phyloP scores from a whole-genome alignment of 164 flowering plant genomes.

The Echeveria elegans region DNA sequence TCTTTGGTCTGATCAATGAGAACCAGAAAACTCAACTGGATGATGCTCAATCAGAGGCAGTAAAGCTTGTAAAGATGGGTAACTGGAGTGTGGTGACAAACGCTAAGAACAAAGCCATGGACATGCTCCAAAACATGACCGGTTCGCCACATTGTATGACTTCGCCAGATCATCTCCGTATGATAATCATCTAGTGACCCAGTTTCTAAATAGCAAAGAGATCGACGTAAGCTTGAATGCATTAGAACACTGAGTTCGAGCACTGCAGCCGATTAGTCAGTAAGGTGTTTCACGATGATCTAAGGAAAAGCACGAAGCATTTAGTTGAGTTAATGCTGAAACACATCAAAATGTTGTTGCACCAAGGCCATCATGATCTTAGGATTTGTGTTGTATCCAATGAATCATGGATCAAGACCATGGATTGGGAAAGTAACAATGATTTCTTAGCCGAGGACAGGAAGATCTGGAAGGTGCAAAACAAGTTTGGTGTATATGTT shows the following conservation, averaged over 20 bases:
- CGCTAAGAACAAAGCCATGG: slow-evolving; percentile 27
- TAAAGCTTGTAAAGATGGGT: slow-evolving; percentile 14
- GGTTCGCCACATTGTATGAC: slow-evolving; percentile 51
- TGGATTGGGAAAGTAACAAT: slow-evolving; percentile 55
- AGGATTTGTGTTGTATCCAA: slow-evolving; percentile 58
- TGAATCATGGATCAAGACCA: slow-evolving; percentile 57
- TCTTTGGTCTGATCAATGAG: slow-evolving; percentile 51
- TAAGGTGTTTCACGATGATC: slow-evolving; percentile 48
- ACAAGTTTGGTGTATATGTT: slow-evolving; percentile 58
- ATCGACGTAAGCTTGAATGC: slow-evolving; percentile 46
- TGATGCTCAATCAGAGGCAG: slow-evolving; percentile 22
- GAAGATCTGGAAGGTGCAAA: slow-evolving; percentile 56
- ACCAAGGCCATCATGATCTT: slow-evolving; percentile 50
- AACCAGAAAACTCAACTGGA: slow-evolving; percentile 42
- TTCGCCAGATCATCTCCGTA: slow-evolving; percentile 33
- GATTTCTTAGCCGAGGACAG: slow-evolving; percentile 45
- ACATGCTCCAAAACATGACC: slow-evolving; percentile 30
- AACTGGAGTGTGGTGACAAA: slow-evolving; percentile 43
- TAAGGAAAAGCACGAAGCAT: slow-evolving; percentile 71
- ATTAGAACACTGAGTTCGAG: slow-evolving; percentile 28
- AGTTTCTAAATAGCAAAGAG: slow-evolving; percentile 25
- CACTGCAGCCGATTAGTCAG: slow-evolving; percentile 46
- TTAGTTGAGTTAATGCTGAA: slow-evolving; percentile 60
- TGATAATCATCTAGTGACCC: slow-evolving; percentile 21
- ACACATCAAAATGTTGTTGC: slow-evolving; percentile 38